Base-by-base conservation (phyloP, 495 filamentous ascomycete genomes). In the Penicillium macrosclerotiorum region DNA sequence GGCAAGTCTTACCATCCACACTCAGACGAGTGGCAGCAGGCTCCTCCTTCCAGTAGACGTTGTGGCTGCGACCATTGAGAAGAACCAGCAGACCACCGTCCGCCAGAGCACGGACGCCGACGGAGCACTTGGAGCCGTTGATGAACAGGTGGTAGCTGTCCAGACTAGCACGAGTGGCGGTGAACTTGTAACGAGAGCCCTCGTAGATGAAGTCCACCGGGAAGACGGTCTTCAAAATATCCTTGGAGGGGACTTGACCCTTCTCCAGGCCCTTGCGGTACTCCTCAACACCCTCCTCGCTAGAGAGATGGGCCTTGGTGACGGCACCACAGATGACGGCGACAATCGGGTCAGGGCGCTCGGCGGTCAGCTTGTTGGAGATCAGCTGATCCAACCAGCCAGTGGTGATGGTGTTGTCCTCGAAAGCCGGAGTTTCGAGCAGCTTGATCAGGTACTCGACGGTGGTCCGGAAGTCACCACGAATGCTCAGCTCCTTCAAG, bases 381-480 rank as follows among this genome's bases (percentile, higher is more conserved):
- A 99, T 99, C 25, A 99, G 81, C 77, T 99, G 91, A 60, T 99
- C 93, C 11, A 99, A 80, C 93, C 93, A 99, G 49, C 91, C 94
- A 16, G 93, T 99, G 8, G 93, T 97, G 67, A 99, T 99, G 34
- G 92, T 99, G 74, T 99, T 99, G 44, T 91, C 89, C 67, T 97
- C 92, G 69, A 99, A 99, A 32, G 93, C 93, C 26, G 95, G 91
- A 0, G 93, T 99, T 71, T 99, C 92, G 30, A 99, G 81, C 38
- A 99, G 82, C 75, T 99, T 99, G 68, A 99, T 97, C 35, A 99
- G 80, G 69, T 99, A 99, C 65, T 99, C 93, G 30, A 99, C 91
- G 5, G 93, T 99, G 32, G 92, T 97, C 56, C 92, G 78, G 79
- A 99, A 99, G 66, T 99, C 93, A 76, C 93, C 93, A 71, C 93